phyloP scores from a whole-genome alignment of 108 stramenopile species.

The Skeletonema menzelii region DNA sequence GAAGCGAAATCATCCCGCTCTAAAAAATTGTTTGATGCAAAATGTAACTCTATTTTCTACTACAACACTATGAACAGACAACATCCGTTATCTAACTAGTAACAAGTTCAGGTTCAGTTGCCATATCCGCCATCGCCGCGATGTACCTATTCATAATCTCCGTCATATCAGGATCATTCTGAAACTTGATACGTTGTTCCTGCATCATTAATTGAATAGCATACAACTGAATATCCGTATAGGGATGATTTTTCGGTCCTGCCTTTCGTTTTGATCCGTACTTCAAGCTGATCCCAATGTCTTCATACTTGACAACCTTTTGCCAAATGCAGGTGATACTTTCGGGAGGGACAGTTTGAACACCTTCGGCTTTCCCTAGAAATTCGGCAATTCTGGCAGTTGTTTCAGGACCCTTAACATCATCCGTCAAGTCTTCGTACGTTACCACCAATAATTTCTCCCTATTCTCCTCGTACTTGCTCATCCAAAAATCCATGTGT shows the following conservation, averaged over 20 bases:
- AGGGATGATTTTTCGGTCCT: background rate
- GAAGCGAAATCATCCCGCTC: no score
- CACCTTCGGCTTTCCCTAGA: background rate
- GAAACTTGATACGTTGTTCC: background rate
- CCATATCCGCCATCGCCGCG: background rate
- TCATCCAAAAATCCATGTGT: constrained; percentile 26
- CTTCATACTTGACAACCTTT: constrained; percentile 10
- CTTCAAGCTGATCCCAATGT: background rate
- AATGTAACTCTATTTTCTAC: background rate
- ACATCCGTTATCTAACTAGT: background rate
- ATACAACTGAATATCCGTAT: constrained; percentile 1
- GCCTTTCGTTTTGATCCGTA: background rate
- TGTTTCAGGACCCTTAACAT: constrained; percentile 1
- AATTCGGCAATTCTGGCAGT: constrained; percentile 4
- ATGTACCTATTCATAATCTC: background rate
- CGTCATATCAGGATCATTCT: background rate
- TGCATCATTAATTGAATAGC: background rate
- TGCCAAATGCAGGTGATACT: background rate
- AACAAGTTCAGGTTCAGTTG: background rate
- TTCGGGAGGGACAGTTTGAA: background rate
- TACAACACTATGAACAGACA: background rate
- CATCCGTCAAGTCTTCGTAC: constrained; percentile 9
- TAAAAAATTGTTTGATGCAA: no score
- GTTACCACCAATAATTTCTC: constrained; percentile 5
- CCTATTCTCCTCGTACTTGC: constrained; percentile 7